Conservation (phyloP, 2,329 filamentous ascomycete species). For the Xylaria sp. region DNA sequence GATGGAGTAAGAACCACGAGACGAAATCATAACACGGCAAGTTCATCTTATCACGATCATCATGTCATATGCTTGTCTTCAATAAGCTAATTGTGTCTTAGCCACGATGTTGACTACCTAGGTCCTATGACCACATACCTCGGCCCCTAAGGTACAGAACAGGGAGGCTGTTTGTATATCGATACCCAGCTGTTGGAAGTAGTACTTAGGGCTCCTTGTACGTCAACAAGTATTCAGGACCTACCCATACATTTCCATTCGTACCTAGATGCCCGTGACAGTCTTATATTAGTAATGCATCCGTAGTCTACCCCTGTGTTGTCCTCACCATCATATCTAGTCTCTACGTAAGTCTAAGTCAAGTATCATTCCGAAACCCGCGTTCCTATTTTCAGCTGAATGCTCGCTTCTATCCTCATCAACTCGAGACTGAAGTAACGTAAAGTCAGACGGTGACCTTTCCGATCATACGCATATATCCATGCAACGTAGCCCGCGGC, state of each 20-base stretch:
- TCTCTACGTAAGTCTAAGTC: background rate
- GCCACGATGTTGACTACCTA: no score
- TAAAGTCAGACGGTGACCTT: background rate
- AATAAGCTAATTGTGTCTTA: background rate
- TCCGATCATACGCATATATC: background rate
- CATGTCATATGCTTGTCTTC: background rate
- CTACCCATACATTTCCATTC: no score
- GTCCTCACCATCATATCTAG: background rate
- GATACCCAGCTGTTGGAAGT: no score
- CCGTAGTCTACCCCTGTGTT: background rate
- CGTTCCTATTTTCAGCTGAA: background rate
- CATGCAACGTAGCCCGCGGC: background rate
- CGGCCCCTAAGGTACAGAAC: no score
- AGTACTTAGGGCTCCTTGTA: no score
- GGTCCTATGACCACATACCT: no score
- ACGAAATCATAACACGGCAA: background rate
- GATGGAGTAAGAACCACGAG: background rate
- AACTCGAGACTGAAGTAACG: background rate
- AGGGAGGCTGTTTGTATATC: no score
- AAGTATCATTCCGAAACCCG: background rate
- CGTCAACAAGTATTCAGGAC: no score
- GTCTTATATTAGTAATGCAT: background rate
- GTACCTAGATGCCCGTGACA: no score
- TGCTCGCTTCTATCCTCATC: background rate
- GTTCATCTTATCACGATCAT: background rate